Evolutionary conservation across 345 rosid genomes (phyloP), one percentile per base, ranked within the genome.

Genomic region (Bruguiera gymnorhiza): DNA sequence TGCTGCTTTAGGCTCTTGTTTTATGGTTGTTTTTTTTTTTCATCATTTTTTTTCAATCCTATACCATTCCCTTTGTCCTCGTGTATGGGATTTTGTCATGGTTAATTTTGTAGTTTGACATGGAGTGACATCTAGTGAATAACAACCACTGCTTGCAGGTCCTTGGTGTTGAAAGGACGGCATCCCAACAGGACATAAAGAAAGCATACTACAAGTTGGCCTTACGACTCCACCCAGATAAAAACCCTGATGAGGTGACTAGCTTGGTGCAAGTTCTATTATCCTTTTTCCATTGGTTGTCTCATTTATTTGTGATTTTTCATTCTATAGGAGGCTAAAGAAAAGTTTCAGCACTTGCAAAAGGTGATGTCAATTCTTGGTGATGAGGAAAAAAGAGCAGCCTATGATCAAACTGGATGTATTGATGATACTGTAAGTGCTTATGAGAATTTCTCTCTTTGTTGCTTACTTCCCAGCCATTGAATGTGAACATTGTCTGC

Each of bases 341-440:
- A 89, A 79, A 96, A 92, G 48, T 92, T 92, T 78, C 98, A 92
- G 87, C 93, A 89, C 70, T 74, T 96, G 81, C 97, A 96, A 74
- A 96, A 89, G 78, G 96, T 90, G 74, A 90, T 96, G 31, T 89
- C 96, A 0, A 80, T 96, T 79, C 92, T 92, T 4, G 97, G 95
- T 7, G 97, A 96, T 76, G 89, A 86, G 72, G 96, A 90, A 82
- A 96, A 92, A 74, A 81, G 93, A 6, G 90, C 88, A 0, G 61
- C 90, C 9, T 89, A 90, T 79, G 97, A 90, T 65, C 90, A 90
- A 83, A 92, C 99, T 66, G 97, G 96, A 48, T 90, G 90, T 43
- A 83, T 86, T 57, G 90, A 95, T 76, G 97, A 95, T 75, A 88
- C 87, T 75, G 98, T 95, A 72, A 90, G 99, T 90, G 31, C 4